Conservation (phyloP, 192 early-diverging fungal genomes). For the Coemansia interrupta region DNA sequence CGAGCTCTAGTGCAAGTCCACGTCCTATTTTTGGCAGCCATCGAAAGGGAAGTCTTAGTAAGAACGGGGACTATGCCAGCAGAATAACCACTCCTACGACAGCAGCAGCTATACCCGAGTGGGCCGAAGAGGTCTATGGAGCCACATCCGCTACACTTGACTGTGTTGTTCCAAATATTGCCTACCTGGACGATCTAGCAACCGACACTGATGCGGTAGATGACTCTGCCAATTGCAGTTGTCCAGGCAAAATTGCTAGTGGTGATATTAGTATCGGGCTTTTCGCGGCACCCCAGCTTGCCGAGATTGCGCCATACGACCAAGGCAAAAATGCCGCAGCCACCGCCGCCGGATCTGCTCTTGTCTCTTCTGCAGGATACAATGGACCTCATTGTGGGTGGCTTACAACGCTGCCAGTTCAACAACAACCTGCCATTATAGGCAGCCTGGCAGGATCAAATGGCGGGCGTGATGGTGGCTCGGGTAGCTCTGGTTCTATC, state of each 20-base stretch:
- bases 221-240: no score
- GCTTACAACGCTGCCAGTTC: background rate
- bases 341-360: no score
- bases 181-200: no score
- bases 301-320: constrained; percentile 2
- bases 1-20: background rate
- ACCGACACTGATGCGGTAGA: no score
- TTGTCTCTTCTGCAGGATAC: background rate
- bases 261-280: background rate
- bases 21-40: background rate
- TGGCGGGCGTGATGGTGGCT: background rate
- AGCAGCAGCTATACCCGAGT: constrained; percentile 1
- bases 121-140: background rate
- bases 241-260: no score
- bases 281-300: background rate
- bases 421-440: background rate
- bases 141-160: background rate
- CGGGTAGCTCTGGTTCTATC: constrained; percentile 1
- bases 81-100: constrained; percentile 11
- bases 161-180: no score
- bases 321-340: background rate
- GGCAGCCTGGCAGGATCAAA: background rate
- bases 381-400: constrained; percentile 1
- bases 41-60: constrained; percentile 15
- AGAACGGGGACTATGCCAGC: constrained; percentile 12